These are phyloP conservation scores for Cucurbitaria berberidis DNA, from an alignment of 2,329 filamentous ascomycete species.

Conservation along the genomic window DNA sequence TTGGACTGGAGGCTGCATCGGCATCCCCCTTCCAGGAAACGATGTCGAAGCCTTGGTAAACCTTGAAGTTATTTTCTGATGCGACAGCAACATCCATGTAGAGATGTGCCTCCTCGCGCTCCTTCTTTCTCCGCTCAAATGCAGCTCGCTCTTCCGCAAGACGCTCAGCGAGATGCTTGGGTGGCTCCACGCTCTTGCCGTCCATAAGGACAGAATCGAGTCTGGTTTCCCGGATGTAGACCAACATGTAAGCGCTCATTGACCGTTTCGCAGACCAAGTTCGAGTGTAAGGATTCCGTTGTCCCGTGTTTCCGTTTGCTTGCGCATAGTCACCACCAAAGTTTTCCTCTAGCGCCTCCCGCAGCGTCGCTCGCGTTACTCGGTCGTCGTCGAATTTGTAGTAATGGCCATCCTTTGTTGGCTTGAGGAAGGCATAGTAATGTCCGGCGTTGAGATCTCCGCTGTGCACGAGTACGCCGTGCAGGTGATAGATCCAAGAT, in stretches of 20 bases:
- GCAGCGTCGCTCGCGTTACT: conserved; percentile 89
- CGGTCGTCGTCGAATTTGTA: conserved; percentile 98
- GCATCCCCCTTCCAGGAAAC: conserved; percentile 64
- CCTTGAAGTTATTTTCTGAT: conserved; percentile 78
- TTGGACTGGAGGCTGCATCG: conserved; percentile 68
- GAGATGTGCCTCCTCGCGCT: conserved; percentile 91
- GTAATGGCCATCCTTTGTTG: conserved; percentile 89
- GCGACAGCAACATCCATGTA: conserved; percentile 87
- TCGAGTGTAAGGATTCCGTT: conserved; percentile 69
- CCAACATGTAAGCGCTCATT: conserved; percentile 97
- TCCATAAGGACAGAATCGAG: conserved; percentile 82
- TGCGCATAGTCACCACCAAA: conserved; percentile 85
- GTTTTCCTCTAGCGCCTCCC: conserved; percentile 94
- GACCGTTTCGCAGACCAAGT: conserved; percentile 70
- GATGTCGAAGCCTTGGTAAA: conserved; percentile 85
- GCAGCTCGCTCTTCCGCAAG: conserved; percentile 82
- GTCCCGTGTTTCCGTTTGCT: conserved; percentile 61
- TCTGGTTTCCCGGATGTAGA: conserved; percentile 88
- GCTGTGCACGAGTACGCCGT: conserved; percentile 94
- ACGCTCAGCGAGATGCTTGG: conserved; percentile 76
- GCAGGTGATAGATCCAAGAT: conserved; percentile 88
- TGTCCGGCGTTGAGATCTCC: conserved; percentile 96
- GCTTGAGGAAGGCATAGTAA: conserved; percentile 95
- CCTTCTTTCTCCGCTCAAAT: conserved; percentile 78
- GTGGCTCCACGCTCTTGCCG: conserved; percentile 79